Evolutionary conservation across 2,329 filamentous ascomycete species (phyloP), one percentile per base, ranked within the genome.

Genomic region (Acrodontium crateriforme): DNA sequence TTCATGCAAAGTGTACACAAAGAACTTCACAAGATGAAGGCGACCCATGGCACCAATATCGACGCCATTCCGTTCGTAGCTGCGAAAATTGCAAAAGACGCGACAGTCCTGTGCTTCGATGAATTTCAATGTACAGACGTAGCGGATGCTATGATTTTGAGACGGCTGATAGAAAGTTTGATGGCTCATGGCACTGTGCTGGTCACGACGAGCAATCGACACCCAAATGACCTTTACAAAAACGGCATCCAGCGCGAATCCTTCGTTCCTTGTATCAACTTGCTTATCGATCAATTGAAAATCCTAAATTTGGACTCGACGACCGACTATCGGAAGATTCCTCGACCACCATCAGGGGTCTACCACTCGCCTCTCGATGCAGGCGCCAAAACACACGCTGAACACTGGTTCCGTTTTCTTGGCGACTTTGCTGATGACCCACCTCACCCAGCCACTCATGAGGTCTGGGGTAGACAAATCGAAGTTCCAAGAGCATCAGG

Each of bases 91-190:
- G 89, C 89, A 5, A 73, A 83, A 46, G 67, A 75, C 37, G 77
- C 76, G 18, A 83, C 78, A 32, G 82, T 98, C 15, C 63, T 98
- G 21, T 98, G 89, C 55, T 98, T 98, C 51, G 89, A 98, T 55
- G 89, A 98, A 60, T 98, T 98, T 50, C 89, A 98, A 53, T 94
- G 85, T 50, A 98, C 89, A 20, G 89, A 98, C 56, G 87, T 98
- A 17, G 89, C 89, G 10, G 87, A 95, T 59, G 89, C 89, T 44
- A 98, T 98, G 89, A 98, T 98, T 44, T 54, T 98, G 42, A 70
- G 89, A 27, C 64, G 80, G 39, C 64, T 98, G 5, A 71, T 98
- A 6, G 85, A 95, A 55, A 69, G 73, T 2, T 69, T 98, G 30
- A 94, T 95, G 84, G 80, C 81, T 3, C 85, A 95, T 48, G 89